Evolutionary conservation across 805 yeast species (phyloP).

Genomic region (Dipodascus geniculatus): DNA sequence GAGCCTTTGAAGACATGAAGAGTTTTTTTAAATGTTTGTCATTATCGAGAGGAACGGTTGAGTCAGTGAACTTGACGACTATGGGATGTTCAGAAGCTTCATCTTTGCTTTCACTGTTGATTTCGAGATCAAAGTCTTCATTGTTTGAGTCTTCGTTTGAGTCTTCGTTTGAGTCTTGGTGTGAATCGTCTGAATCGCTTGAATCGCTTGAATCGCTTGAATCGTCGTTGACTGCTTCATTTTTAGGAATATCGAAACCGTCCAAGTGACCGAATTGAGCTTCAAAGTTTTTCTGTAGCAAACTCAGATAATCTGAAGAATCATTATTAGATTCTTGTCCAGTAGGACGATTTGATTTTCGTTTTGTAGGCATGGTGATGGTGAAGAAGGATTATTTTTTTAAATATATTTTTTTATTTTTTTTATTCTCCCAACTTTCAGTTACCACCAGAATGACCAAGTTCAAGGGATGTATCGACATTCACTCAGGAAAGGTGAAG

Average conservation of each 20-base stretch:
- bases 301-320: background rate
- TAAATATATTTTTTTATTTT: background rate
- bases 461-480: conserved; percentile 90
- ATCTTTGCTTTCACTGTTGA: conserved; percentile 14
- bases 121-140: conserved; percentile 5
- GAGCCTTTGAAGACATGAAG: conserved; percentile 24
- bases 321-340: conserved; percentile 1
- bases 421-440: background rate
- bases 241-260: conserved; percentile 3
- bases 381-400: background rate
- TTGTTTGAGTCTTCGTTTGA: conserved; percentile 9
- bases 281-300: conserved; percentile 23
- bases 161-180: conserved; percentile 8
- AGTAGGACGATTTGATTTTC: conserved; percentile 1
- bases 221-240: conserved; percentile 7
- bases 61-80: conserved; percentile 24
- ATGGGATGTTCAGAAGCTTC: conserved; percentile 20
- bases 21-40: conserved; percentile 18
- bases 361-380: background rate
- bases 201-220: too few species aligned
- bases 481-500: conserved; percentile 89
- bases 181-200: conserved; percentile 8
- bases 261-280: conserved; percentile 21
- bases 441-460: conserved; percentile 46
- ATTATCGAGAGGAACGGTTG: conserved; percentile 2